Evolutionary conservation across 129 eudicot genomes (phyloP), one percentile per base, ranked within the genome.

Genomic region (Chrysanthemum lavandulifolium): DNA sequence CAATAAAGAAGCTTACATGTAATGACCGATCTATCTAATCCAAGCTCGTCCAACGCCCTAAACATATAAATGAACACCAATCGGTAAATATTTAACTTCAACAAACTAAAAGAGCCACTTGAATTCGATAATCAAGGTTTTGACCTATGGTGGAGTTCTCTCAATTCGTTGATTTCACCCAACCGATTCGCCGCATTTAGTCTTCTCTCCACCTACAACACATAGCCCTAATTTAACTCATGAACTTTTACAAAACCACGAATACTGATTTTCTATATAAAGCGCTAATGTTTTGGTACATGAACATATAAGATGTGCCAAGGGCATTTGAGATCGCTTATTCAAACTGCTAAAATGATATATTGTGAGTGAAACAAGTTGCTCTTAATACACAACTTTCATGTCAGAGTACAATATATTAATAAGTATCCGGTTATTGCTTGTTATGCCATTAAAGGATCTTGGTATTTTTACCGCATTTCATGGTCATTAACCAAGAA

Each of bases 21-120:
- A 18, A 90, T 80, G 31, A 82, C 78, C 51, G 96, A 78, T 43
- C 73, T 73, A 36, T 86, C 93, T 33, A 94, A 78, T 47, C 97
- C 96, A 72, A 94, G 97, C 82, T 94, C 93, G 9, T 79, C 87
- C 23, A 79, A 88, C 47, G 97, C 90, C 84, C 97, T 93, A 77
- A 48, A 55, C 45, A 79, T 60, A 16, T 58, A 66, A 61, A 70
- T 4, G 1, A 1, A 57, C 21, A 56, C 47, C 51, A 19, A 64
- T 78, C 65, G 72, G 67, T 55, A 75, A 4, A 58, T 59, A 4
- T 57, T n/a, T 11, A 52, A 76, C 5, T 15, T 49, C n/a, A 10
- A 50, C 18, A 73, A 74, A 25, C 51, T 74, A 5, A 10, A 54
- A 43, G 6, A 74, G 31, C 58, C 5, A 45, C 3, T 3, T 67